Evolutionary conservation across 1,139 yeast genomes (phyloP), one percentile per base, ranked within the genome.

Genomic region (Hansenula anomala): DNA sequence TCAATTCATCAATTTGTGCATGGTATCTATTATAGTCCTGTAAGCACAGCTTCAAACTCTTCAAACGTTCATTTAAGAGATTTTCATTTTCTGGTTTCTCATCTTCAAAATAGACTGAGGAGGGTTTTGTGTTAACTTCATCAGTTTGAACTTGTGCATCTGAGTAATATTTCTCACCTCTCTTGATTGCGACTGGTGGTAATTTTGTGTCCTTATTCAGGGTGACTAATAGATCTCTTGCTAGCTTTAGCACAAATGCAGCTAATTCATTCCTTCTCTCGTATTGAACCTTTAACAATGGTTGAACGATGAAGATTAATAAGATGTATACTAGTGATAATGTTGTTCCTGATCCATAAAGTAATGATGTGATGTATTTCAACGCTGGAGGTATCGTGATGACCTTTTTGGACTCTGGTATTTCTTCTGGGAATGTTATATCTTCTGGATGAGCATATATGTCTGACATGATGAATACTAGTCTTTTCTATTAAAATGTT

Each of bases 91-190:
- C 30, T 2, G 23, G 30, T 9, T 22, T 9, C 12, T 38, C 41
- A 19, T 42, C 44, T 20, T 39, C 39, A 18, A 39, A 42, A 7
- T 39, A 33, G 10, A 45, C 40, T 14, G 37, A 18, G n/a, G 37
- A 16, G 3, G 40, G 34, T 44, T 28, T 4, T 33, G 33, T 25
- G 38, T 39, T n/a, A 23, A 23, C 24, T n/a, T 38, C 35, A 11
- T 47, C 59, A 0, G 68, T 54, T 45, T 66, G 52, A 38, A 56
- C 49, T 39, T 63, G 58, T 2, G 73, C 65, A 45, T 70, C 75
- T 4, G 70, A 64, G 39, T 67, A 64, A 19, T 60, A 45, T 34
- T 59, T 59, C 13, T 67, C 72, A 23, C 65, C 64, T 36, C 67
- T 63, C 26, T 63, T 66, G n/a, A 69, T 52, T 6, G 60, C 61